Evolutionary conservation across 495 filamentous ascomycete species (phyloP).

Genomic region (Lichenothelia convexa): DNA sequence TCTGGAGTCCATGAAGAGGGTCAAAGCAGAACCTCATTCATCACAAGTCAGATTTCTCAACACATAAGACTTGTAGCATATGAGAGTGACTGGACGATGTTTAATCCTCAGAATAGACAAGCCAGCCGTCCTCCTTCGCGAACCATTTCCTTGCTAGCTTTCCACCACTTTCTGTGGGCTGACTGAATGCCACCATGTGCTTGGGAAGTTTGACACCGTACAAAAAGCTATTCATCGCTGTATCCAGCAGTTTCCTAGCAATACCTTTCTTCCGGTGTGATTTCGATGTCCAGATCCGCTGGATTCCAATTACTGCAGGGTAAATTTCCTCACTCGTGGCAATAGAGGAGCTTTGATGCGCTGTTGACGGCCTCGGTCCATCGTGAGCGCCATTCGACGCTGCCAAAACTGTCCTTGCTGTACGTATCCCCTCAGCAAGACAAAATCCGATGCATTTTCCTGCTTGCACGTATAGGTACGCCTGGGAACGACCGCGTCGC

Average conservation of each 20-base stretch:
- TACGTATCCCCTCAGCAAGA: conserved; percentile 45
- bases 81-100: neutral
- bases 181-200: conserved; percentile 49
- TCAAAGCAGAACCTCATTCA: neutral
- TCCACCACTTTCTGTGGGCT: conserved; percentile 54
- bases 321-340: conserved; percentile 17
- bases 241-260: conserved; percentile 42
- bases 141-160: conserved; percentile 47
- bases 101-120: conserved; percentile 16
- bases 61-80: neutral
- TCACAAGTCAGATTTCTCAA: neutral
- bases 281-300: conserved; percentile 56
- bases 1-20: no score
- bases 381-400: conserved; percentile 1
- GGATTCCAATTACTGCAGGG: conserved; percentile 44
- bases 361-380: conserved; percentile 1
- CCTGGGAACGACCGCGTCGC: conserved; percentile 36
- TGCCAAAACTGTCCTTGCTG: conserved; percentile 32
- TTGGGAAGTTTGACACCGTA: conserved; percentile 49
- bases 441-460: conserved; percentile 48
- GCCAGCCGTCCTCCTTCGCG: conserved; percentile 23
- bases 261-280: conserved; percentile 40
- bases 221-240: conserved; percentile 42
- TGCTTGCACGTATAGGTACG: conserved; percentile 44
- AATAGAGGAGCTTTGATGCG: conserved; percentile 21